Percentiles rank a stretch among this genome's conserved stretches.
Conservation (phyloP, 164 flowering plant species). For the Nymphaea thermarum region DNA sequence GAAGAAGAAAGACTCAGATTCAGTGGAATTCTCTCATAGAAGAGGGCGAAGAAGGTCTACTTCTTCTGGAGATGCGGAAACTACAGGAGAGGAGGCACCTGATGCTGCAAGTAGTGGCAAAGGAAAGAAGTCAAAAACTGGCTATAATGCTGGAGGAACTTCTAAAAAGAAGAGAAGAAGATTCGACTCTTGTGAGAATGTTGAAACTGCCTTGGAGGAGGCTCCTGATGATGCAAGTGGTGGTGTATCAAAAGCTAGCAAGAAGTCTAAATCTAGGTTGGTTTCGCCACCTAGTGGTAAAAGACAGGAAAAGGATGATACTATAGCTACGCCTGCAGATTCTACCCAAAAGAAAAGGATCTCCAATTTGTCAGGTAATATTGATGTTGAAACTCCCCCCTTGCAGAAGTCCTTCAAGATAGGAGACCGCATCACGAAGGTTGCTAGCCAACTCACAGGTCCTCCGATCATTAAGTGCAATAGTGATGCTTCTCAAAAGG, state of each 20-base stretch:
- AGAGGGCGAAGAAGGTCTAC: background rate
- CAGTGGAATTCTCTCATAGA: background rate
- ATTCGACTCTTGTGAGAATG: background rate
- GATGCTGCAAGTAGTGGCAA: background rate
- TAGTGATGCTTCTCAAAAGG: constrained; percentile 3
- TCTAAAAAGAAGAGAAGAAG: background rate
- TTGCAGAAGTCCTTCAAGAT: constrained; percentile 23
- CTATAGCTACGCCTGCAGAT: constrained; percentile 8
- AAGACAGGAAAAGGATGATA: background rate
- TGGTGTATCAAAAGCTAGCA: constrained; percentile 8
- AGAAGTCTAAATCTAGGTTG: constrained; percentile 7
- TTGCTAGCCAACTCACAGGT: constrained; percentile 52
- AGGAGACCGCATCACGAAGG: constrained; percentile 68
- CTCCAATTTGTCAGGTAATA: constrained; percentile 3
- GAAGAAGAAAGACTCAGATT: background rate
- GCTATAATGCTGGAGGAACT: background rate
- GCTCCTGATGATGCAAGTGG: constrained; percentile 1
- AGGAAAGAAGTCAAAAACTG: background rate
- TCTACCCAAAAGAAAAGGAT: constrained; percentile 8
- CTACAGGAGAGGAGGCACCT: too few relatives aligned
- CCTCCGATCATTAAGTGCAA: constrained; percentile 19
- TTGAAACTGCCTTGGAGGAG: background rate
- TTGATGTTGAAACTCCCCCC: constrained; percentile 1
- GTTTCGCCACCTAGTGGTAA: constrained; percentile 10
- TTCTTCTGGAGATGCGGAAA: background rate